A percentile compares a stretch with the other conserved stretches of the same genome.
Conservation (phyloP, 192 early-diverging fungal species). For the Lunasporangiospora selenospora region DNA sequence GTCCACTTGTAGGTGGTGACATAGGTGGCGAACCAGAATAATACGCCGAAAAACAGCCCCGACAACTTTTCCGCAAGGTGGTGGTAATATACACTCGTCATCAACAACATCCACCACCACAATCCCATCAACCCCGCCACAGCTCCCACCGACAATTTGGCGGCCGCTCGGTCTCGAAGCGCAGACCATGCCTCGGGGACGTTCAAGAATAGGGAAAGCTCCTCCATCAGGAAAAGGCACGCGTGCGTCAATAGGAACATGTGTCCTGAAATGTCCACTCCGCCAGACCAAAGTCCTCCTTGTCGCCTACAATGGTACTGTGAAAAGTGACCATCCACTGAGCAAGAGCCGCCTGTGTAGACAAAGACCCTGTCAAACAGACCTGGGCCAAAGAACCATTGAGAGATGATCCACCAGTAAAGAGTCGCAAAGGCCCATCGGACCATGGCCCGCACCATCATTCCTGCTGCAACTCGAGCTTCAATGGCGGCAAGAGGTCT, state of each 20-base stretch:
- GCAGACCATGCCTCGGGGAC: conserved; percentile 13
- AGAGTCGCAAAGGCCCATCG: conserved; percentile 70
- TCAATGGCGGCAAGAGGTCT: no score
- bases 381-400: conserved; percentile 86
- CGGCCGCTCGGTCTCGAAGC: conserved; percentile 3
- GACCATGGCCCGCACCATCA: conserved; percentile 23
- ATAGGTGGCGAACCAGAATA: conserved; percentile 72
- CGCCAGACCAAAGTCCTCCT: conserved; percentile 78
- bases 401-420: conserved; percentile 87
- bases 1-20: conserved; percentile 20
- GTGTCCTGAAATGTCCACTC: conserved; percentile 90
- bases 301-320: conserved; percentile 40
- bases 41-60: conserved; percentile 70
- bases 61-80: conserved; percentile 68
- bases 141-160: conserved; percentile 35
- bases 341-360: conserved; percentile 72
- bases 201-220: conserved; percentile 56
- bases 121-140: conserved; percentile 58
- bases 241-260: conserved; percentile 83
- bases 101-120: conserved; percentile 81
- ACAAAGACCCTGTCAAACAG: conserved; percentile 82
- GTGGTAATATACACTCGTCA: conserved; percentile 86
- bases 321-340: conserved; percentile 24
- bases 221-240: conserved; percentile 75
- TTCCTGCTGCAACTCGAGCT: conserved; percentile 5